These are phyloP conservation scores for Suillus fuscotomentosus DNA, from an alignment of 768 basidiomycete species.

Conservation along the genomic window DNA sequence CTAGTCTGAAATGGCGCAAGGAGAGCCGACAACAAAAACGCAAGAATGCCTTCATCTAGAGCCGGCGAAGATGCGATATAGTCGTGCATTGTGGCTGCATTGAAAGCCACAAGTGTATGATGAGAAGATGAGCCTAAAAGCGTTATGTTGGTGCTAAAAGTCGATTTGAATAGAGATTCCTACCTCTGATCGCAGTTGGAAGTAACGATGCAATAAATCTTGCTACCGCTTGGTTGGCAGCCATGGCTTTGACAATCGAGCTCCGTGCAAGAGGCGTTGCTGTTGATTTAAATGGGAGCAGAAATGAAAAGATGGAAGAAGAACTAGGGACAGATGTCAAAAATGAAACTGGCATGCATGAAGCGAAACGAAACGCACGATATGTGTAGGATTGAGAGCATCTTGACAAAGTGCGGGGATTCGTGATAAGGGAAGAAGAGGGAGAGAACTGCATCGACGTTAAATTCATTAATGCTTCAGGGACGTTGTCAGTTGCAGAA, in stretches of 20 bases:
- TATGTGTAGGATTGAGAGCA: conserved; percentile 83
- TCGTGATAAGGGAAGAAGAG: conserved; percentile 95
- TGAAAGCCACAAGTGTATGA: conserved; percentile 78
- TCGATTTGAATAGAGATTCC: conserved; percentile 7
- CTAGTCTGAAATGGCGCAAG: conserved; percentile 53
- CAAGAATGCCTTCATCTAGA: conserved; percentile 65
- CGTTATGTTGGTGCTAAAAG: background rate
- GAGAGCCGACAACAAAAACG: conserved; percentile 62
- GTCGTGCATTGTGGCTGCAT: conserved; percentile 75
- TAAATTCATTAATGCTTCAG: conserved; percentile 88
- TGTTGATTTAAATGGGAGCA: conserved; percentile 74
- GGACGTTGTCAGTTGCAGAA: background rate
- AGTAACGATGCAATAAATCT: conserved; percentile 70
- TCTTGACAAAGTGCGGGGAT: conserved; percentile 90
- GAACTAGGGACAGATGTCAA: conserved; percentile 38
- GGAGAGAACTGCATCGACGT: conserved; percentile 71
- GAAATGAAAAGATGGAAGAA: conserved; percentile 63
- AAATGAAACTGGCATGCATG: background rate
- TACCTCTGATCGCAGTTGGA: conserved; percentile 51
- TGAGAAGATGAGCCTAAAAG: conserved; percentile 44
- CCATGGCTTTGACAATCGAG: conserved; percentile 76
- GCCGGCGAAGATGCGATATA: conserved; percentile 61
- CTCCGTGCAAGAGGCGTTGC: conserved; percentile 71
- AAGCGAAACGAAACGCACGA: conserved; percentile 42
- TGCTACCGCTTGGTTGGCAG: conserved; percentile 65